phyloP scores from a whole-genome alignment of 805 yeast species.

The Yarrowia keelungensis region DNA sequence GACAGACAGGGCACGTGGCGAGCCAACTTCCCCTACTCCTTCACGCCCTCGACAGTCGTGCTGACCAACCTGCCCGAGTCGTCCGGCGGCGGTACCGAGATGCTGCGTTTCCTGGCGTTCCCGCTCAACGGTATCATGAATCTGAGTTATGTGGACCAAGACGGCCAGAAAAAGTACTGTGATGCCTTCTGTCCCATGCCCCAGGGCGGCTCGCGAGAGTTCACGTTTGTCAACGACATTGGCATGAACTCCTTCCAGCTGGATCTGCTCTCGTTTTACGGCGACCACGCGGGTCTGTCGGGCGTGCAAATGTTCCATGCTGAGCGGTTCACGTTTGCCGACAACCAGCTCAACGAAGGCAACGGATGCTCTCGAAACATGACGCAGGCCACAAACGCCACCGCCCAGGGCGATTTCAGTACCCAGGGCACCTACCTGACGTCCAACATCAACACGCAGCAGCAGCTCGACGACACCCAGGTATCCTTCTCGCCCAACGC shows the following conservation, averaged over 20 bases:
- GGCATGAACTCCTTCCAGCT: conserved; percentile 67
- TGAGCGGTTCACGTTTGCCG: conserved; percentile 41
- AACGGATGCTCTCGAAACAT: conserved; percentile 24
- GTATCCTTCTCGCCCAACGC: conserved; percentile 71
- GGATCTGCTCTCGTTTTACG: conserved; percentile 71
- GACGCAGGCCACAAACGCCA: conserved; percentile 17
- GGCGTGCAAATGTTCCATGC: conserved; percentile 77
- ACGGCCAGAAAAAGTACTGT: conserved; percentile 66
- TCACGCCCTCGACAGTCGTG: conserved; percentile 74
- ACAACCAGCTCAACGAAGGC: conserved; percentile 24
- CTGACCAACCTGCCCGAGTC: conserved; percentile 65
- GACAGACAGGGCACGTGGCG: conserved; percentile 69
- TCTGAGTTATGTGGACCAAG: conserved; percentile 74
- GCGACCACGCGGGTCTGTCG: conserved; percentile 67
- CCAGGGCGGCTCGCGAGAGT: conserved; percentile 65
- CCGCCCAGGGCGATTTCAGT: conserved; percentile 8
- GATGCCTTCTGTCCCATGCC: conserved; percentile 89
- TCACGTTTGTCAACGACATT: conserved; percentile 74
- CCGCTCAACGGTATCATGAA: conserved; percentile 94
- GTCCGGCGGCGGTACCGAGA: conserved; percentile 56
- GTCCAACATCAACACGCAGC: conserved; percentile 47
- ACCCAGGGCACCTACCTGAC: conserved; percentile 45
- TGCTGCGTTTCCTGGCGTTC: conserved; percentile 74
- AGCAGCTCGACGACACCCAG: conserved; percentile 49
- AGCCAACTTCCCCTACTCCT: conserved; percentile 61